These are phyloP conservation scores for Phialophora macrospora DNA, from an alignment of 2,329 filamentous ascomycete species.

Conservation along the genomic window DNA sequence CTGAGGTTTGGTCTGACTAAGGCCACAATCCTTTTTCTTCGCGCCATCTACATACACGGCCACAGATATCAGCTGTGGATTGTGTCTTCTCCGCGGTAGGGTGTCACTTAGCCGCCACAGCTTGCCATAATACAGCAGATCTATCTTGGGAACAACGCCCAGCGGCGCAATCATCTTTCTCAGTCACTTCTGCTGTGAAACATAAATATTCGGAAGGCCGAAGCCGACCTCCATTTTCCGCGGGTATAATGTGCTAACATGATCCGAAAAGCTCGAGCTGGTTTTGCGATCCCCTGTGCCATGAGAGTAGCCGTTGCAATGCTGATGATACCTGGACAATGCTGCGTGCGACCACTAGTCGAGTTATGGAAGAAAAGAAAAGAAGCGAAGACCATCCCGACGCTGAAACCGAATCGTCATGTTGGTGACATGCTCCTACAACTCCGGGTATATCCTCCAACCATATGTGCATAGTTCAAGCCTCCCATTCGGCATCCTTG, in stretches of 20 bases:
- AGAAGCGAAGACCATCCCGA: background rate
- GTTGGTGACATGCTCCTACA: background rate
- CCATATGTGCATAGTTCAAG: conserved; percentile 3
- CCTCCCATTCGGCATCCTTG: conserved; percentile 38
- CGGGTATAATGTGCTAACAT: background rate
- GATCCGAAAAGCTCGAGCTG: background rate
- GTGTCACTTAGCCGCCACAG: background rate
- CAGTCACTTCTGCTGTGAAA: background rate
- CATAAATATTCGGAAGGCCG: background rate
- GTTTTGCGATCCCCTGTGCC: background rate
- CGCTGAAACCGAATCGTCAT: background rate
- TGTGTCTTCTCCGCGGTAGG: background rate
- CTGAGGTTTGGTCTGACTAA: conserved; percentile 16
- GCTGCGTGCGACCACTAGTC: background rate
- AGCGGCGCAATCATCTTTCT: background rate
- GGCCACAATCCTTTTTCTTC: conserved; percentile 12
- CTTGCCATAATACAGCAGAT: background rate
- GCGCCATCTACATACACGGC: background rate
- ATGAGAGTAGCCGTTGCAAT: conserved; percentile 1
- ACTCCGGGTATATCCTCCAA: background rate
- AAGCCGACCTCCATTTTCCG: background rate
- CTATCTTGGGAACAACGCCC: background rate
- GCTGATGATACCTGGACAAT: conserved; percentile 12
- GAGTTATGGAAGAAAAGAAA: background rate
- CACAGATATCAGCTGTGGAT: background rate